These are phyloP conservation scores for Coemansia sp. DNA, from an alignment of 192 early-diverging fungal genomes.

Conservation along the genomic window DNA sequence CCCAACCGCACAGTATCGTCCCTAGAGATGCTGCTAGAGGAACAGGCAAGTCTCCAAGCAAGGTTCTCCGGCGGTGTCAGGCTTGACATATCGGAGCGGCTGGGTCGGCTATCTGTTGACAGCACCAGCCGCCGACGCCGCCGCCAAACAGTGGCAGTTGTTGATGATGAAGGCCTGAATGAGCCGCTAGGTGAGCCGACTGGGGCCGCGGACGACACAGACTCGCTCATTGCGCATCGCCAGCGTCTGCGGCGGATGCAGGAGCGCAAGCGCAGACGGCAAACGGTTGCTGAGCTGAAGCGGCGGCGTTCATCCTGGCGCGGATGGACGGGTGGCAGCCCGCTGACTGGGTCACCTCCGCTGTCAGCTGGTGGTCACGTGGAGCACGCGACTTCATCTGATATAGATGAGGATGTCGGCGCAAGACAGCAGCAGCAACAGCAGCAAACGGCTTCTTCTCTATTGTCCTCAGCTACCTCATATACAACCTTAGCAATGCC, in stretches of 20 bases:
- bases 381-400: background rate
- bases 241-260: conserved; percentile 43
- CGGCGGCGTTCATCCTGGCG: conserved; percentile 53
- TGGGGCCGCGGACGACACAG: conserved; percentile 1
- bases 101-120: background rate
- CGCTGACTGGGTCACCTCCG: conserved; percentile 22
- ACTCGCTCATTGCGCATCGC: conserved; percentile 19
- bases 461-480: background rate
- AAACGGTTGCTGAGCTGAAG: conserved; percentile 43
- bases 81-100: background rate
- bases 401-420: background rate
- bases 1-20: background rate
- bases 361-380: conserved; percentile 10
- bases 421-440: background rate
- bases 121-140: background rate
- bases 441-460: background rate
- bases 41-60: conserved; percentile 45
- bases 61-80: conserved; percentile 19
- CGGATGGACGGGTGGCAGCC: conserved; percentile 36
- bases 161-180: background rate
- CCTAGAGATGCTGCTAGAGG: conserved; percentile 34
- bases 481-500: background rate
- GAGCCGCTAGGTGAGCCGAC: background rate
- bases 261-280: conserved; percentile 47
- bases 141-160: background rate